These are phyloP conservation scores for Eucalyptus virginea DNA, from an alignment of 345 rosid species.

Conservation along the genomic window DNA sequence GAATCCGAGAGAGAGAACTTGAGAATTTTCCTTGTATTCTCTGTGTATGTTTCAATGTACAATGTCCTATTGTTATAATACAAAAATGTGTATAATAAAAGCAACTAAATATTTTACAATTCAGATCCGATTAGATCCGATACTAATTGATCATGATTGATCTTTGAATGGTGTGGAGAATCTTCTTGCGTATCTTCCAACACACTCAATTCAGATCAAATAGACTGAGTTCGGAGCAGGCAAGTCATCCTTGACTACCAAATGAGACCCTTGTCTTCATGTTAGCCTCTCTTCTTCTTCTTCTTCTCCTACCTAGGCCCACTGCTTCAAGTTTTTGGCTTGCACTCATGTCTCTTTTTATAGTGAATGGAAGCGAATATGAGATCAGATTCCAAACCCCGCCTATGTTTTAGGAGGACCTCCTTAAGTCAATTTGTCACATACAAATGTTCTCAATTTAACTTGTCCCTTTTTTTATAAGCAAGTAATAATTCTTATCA, in stretches of 20 bases:
- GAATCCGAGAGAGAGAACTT: fast-evolving
- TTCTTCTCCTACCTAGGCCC: background rate
- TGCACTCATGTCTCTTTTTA: background rate
- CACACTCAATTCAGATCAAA: too few species aligned
- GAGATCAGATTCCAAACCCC: background rate
- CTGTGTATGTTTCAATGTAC: too few species aligned
- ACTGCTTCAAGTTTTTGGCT: background rate
- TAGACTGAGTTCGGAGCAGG: background rate
- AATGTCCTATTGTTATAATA: too few species aligned
- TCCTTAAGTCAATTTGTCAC: background rate
- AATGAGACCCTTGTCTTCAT: background rate
- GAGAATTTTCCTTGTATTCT: too few species aligned
- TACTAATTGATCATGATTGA: too few species aligned
- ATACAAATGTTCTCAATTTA: background rate
- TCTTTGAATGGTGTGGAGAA: too few species aligned
- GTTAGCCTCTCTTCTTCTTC: background rate
- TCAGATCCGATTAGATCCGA: too few species aligned
- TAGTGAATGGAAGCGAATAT: background rate
- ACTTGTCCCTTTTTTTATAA: background rate
- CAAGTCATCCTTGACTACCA: background rate
- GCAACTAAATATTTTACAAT: too few species aligned
- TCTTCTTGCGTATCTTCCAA: too few species aligned
- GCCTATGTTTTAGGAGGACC: background rate
- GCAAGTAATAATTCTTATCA: background rate
- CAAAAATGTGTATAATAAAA: too few species aligned